Conservation (phyloP, 148 eudicot genomes). For the Cornus florida region DNA sequence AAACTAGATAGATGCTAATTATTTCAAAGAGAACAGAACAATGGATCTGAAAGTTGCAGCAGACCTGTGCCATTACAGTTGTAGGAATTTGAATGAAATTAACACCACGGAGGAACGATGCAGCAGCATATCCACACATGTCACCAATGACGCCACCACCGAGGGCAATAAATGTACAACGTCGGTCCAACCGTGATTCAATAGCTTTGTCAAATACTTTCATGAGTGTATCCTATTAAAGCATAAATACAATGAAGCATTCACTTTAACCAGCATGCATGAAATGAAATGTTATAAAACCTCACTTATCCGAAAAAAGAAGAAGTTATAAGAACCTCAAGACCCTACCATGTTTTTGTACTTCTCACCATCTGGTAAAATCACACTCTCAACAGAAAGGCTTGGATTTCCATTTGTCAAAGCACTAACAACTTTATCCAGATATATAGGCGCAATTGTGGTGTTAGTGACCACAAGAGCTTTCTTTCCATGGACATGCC, state of each 20-base stretch:
- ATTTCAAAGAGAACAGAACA: not conserved
- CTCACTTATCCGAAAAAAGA: no score
- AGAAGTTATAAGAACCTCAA: not conserved
- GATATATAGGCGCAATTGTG: conserved; percentile 83
- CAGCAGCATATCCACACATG: conserved; percentile 99
- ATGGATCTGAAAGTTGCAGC: not conserved
- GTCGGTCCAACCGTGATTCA: conserved; percentile 86
- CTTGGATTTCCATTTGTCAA: conserved; percentile 82
- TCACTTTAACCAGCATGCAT: conserved; percentile 8
- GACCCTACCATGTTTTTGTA: conserved; percentile 85
- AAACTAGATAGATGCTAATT: not conserved
- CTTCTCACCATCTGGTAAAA: conserved; percentile 91
- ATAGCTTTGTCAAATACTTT: conserved; percentile 97
- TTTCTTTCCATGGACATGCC: conserved; percentile 94
- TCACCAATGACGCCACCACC: conserved; percentile 99
- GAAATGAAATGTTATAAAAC: not conserved
- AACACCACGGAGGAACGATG: conserved; percentile 92
- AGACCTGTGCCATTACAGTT: conserved; percentile 98
- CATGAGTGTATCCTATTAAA: conserved; percentile 73
- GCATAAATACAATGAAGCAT: not conserved
- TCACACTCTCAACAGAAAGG: conserved; percentile 75
- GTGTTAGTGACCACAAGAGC: conserved; percentile 96
- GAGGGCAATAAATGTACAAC: conserved; percentile 91
- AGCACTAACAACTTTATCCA: conserved; percentile 86
- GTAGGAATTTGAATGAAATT: conserved; percentile 98